Conservation (phyloP, 345 rosid species). For the Psidium friedrichsthalianum region DNA sequence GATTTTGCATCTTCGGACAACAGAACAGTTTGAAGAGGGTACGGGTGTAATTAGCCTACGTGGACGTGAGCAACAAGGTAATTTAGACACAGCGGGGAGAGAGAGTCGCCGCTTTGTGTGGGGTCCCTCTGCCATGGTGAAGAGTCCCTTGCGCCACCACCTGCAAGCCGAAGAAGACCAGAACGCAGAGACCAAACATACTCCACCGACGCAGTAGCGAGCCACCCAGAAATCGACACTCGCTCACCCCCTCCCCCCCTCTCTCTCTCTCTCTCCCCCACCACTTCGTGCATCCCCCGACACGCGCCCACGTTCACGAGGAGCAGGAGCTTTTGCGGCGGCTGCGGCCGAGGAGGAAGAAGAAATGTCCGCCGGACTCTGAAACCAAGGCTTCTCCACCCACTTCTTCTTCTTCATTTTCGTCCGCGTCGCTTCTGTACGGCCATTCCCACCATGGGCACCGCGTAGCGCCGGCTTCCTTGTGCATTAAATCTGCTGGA, state of each 20-base stretch:
- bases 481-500: background rate
- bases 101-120: background rate
- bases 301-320: background rate
- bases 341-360: background rate
- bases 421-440: background rate
- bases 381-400: background rate
- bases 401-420: background rate
- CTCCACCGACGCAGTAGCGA: background rate
- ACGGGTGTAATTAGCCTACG: background rate
- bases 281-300: background rate
- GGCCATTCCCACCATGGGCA: background rate
- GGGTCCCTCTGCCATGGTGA: background rate
- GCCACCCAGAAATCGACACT: background rate
- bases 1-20: background rate
- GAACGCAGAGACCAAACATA: background rate
- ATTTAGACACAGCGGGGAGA: background rate
- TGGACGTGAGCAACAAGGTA: background rate
- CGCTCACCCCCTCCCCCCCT: background rate
- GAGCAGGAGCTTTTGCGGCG: background rate
- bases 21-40: background rate
- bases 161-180: background rate
- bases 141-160: background rate
- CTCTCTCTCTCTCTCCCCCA: too few species aligned
- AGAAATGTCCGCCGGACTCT: background rate
- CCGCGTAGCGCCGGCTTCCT: background rate